These are phyloP conservation scores for Aquanectria penicillioides DNA, from an alignment of 2,329 filamentous ascomycete genomes.

Conservation along the genomic window DNA sequence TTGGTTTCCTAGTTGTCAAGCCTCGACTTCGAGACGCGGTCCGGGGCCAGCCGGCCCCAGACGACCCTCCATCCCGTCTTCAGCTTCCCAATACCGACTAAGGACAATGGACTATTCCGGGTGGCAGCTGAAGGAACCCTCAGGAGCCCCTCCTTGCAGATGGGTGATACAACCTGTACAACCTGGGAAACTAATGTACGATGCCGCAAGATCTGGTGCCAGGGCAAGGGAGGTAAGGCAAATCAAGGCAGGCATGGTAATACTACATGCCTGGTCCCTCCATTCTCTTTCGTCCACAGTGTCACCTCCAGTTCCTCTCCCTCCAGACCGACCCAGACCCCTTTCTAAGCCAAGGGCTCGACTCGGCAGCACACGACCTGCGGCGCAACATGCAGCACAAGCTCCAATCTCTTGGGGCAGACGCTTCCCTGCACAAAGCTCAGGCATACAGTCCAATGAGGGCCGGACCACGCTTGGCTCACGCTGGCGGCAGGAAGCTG, in stretches of 20 bases:
- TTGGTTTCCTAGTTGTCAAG: too few relatives aligned
- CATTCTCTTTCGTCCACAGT: conserved; percentile 3
- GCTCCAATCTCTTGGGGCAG: conserved; percentile 32
- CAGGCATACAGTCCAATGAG: conserved; percentile 17
- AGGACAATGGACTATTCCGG: not conserved
- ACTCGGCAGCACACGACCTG: conserved; percentile 24
- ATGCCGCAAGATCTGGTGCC: conserved; percentile 43
- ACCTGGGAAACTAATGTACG: conserved; percentile 34
- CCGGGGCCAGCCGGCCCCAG: too few relatives aligned
- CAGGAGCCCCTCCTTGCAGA: conserved; percentile 19
- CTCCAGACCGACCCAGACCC: conserved; percentile 24
- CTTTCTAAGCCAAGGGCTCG: conserved; percentile 13
- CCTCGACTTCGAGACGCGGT: too few relatives aligned
- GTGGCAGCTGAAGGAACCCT: not conserved
- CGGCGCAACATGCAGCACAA: conserved; percentile 38
- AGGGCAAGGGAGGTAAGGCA: conserved; percentile 34
- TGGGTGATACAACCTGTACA: conserved; percentile 32
- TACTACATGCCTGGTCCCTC: conserved; percentile 25
- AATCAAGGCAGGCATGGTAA: conserved; percentile 24
- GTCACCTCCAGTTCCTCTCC: conserved; percentile 23
- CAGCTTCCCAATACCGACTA: not conserved
- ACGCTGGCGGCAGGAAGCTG: conserved; percentile 25
- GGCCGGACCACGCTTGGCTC: conserved; percentile 23
- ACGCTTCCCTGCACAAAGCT: conserved; percentile 19
- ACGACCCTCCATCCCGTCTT: conserved; percentile 6